A percentile compares a stretch with the other conserved stretches of the same genome.
phyloP scores from a whole-genome alignment of 2,329 filamentous ascomycete species.

The Curvularia sp. region DNA sequence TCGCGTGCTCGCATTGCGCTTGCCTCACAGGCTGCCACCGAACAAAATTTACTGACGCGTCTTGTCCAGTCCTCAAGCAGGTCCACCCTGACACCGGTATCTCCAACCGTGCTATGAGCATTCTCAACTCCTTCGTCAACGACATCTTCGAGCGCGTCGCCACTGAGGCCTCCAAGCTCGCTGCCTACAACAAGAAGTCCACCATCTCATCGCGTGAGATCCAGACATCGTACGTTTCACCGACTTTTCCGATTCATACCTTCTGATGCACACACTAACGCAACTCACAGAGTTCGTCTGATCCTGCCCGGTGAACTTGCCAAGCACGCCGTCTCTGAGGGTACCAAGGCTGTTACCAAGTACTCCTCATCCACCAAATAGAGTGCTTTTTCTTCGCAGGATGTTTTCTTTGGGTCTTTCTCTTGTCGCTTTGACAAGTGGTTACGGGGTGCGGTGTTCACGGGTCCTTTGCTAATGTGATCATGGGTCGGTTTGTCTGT shows the following conservation, averaged over 20 bases:
- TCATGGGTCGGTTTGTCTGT: slow-evolving; percentile 58
- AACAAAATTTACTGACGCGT: slow-evolving; percentile 47
- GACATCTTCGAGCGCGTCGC: slow-evolving; percentile 99
- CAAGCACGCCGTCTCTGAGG: slow-evolving; percentile 99
- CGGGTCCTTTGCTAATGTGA: slow-evolving; percentile 58
- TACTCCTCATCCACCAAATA: slow-evolving; percentile 99
- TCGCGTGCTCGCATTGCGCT: neutral
- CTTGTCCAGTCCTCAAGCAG: slow-evolving; percentile 88
- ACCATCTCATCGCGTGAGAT: slow-evolving; percentile 99
- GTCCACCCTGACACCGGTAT: slow-evolving; percentile 99
- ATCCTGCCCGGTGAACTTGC: slow-evolving; percentile 98
- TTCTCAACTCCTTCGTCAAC: slow-evolving; percentile 99
- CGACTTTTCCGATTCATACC: neutral
- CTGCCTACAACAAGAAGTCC: slow-evolving; percentile 99
- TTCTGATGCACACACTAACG: slow-evolving; percentile 35
- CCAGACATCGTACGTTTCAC: slow-evolving; percentile 80
- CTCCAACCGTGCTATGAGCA: slow-evolving; percentile 99
- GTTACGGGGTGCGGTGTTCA: slow-evolving; percentile 53
- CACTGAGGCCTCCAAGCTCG: slow-evolving; percentile 97
- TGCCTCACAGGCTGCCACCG: slow-evolving; percentile 3
- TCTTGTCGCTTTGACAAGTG: slow-evolving; percentile 56
- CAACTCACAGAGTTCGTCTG: slow-evolving; percentile 72
- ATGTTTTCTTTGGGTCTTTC: slow-evolving; percentile 61
- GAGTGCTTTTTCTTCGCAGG: slow-evolving; percentile 53
- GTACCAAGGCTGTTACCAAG: slow-evolving; percentile 99